These are phyloP conservation scores for Trebouxia sp. DNA, from an alignment of 139 green algal species.

Conservation along the genomic window DNA sequence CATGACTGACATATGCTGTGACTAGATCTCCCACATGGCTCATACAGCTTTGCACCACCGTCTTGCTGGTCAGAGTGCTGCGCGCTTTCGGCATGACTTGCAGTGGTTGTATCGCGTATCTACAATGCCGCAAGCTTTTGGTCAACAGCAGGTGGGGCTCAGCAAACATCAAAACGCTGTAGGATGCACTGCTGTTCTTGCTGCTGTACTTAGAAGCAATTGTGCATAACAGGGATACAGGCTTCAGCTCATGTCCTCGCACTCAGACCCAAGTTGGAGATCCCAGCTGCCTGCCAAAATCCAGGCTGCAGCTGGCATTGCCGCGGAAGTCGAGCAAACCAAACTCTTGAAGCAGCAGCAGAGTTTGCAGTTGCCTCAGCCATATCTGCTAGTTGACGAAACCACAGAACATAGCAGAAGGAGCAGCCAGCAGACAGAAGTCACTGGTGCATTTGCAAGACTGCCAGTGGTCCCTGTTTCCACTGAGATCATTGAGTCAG, in stretches of 20 bases:
- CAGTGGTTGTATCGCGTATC: background rate
- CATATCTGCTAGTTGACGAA: background rate
- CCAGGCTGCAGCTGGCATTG: slow-evolving; percentile 3
- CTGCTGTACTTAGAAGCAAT: too few species aligned
- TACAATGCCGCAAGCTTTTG: background rate
- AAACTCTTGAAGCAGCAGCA: background rate
- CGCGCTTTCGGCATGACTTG: background rate
- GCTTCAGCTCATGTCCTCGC: background rate
- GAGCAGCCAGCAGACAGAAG: background rate
- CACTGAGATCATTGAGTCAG: slow-evolving; percentile 67
- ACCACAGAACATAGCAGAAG: too few species aligned
- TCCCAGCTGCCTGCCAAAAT: background rate
- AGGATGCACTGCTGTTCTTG: too few species aligned
- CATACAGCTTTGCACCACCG: background rate
- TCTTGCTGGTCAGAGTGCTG: background rate
- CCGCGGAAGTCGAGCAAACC: background rate
- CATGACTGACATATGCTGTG: too few species aligned
- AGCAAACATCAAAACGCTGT: too few species aligned
- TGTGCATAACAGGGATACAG: too few species aligned
- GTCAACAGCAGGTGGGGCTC: too few species aligned
- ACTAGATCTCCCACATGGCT: background rate
- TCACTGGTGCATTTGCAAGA: slow-evolving; percentile 32
- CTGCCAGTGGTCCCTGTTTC: slow-evolving; percentile 54
- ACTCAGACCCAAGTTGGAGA: background rate
- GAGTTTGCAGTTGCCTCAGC: background rate